Base-by-base conservation (phyloP, 495 filamentous ascomycete species). In the Penicillium desertorum region DNA sequence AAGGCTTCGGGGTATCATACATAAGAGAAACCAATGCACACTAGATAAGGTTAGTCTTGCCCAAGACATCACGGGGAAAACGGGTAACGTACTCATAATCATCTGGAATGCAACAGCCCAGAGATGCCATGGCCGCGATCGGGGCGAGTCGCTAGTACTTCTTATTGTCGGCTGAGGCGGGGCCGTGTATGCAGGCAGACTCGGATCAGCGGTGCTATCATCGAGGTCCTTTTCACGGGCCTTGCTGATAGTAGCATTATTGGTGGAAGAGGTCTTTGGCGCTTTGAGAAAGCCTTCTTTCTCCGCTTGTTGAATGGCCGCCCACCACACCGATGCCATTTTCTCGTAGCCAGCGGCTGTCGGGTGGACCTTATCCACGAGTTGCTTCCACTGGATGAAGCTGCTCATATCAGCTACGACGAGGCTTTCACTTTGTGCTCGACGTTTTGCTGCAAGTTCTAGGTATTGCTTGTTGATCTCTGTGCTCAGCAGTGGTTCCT, bases 241-340 rank as follows among this genome's bases (percentile, higher is more conserved):
- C 10, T 53, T 53, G 37, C 37, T 53, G 39, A 53, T 43, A 11
- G 39, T 44, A 14, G 9, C 22, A 29, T 10, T 32, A 19, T 17
- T 29, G 2, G 14, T 46, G 8, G 52, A 19, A 7, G 50, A 41
- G 48, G 32, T 14, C 7, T 22, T n/a, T 17, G 44, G 43, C 12
- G 29, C 53, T 5, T 25, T 47, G n/a, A 55, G 53, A 36, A 68
- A 47, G 11, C 52, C 57, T 45, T 71, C 66, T 1, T n/a, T 53
- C 44, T 60, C 60, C 50, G 60, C 77, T 55, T 45, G 34, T 14
- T 53, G 58, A 17, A 84, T 66, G 5, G 72, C 80, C 0, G 61
- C 64, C 63, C 69, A 79, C 76, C 76, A 85, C 0, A 84, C 67
- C 2, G 72, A 60, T 10, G 81, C 79, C 82, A 86, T 83, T 62